Evolutionary conservation across 1,284 basidiomycete species (phyloP), one percentile per base, ranked within the genome.

Genomic region (Garcileccinum viscosum): DNA sequence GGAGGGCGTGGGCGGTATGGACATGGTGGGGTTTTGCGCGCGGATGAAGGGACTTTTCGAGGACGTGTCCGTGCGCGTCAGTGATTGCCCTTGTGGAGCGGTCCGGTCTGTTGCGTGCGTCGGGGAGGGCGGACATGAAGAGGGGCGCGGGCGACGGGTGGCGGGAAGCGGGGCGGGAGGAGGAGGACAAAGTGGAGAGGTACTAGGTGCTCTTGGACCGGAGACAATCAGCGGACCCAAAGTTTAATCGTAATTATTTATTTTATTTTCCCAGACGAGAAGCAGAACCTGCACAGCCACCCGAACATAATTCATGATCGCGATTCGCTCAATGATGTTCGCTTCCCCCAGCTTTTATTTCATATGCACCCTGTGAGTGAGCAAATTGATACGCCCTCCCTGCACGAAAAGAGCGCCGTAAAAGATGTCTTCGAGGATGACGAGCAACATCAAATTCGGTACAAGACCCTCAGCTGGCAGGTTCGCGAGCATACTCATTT

Each of bases 391-490:
- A 12, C 12, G 32, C 47, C 24, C 8, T 7, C 47, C 24, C 27
- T 50, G 24, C 12, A 59, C 32, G 32, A 59, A n/a, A 59, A 35
- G 47, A 50, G 32, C 60, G 9, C 17, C 33, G 24, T 32, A 27
- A 64, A 33, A 62, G 78, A 79, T 42, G 82, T 82, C 32, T 82
- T 82, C 67, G 76, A 76, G 32, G 75, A 82, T 67, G 74, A 74
- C 35, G 77, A 77, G 3, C 75, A 77, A n/a, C 76, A 82, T 65
- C 80, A 84, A 65, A 81, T 85, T 62, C 81, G 80, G 24, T 85
- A 85, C 78, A 84, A 83, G 71, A 85, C 84, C 0, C 76, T 88
- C 27, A 85, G 82, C 66, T 88, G 86, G 87, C 85, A 86, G 82
- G 86, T 86, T 35, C 32, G 81, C 67, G 32, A 61, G 14, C 50